These are phyloP conservation scores for Isoetes taiwanensis DNA, from an alignment of 75 land plant genomes.

Conservation along the genomic window DNA sequence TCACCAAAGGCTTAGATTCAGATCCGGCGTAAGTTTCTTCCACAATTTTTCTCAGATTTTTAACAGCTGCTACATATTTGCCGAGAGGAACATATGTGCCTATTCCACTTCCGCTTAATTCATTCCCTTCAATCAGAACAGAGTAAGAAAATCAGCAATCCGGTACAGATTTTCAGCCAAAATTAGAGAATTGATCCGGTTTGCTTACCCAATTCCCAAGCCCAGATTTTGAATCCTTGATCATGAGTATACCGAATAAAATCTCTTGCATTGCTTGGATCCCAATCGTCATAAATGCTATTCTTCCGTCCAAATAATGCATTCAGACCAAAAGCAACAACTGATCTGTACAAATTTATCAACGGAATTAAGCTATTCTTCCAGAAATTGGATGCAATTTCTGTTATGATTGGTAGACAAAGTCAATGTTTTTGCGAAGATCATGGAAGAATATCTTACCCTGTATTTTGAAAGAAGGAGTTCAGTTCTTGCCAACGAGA, in stretches of 20 bases:
- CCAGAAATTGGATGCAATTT: too few species aligned
- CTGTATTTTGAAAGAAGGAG: not conserved
- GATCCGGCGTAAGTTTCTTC: conserved; percentile 30
- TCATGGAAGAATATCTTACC: not conserved
- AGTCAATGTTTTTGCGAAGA: too few species aligned
- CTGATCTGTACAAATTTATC: conserved; percentile 69
- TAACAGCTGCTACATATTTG: conserved; percentile 55
- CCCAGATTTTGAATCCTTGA: conserved; percentile 54
- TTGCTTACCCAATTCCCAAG: conserved; percentile 98
- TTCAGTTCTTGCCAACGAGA: conserved; percentile 5
- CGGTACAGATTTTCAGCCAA: too few species aligned
- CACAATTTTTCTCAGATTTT: conserved; percentile 26
- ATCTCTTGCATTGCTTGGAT: conserved; percentile 51
- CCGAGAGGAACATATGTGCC: conserved; percentile 44
- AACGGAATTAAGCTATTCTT: too few species aligned
- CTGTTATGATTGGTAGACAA: too few species aligned
- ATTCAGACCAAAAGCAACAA: conserved; percentile 70
- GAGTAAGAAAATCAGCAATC: too few species aligned
- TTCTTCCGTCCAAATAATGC: too few species aligned
- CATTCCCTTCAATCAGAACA: conserved; percentile 80
- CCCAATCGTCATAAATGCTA: too few species aligned
- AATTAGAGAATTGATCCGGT: too few species aligned
- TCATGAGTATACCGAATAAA: conserved; percentile 59
- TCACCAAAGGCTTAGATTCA: conserved; percentile 27
- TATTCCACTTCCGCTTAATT: conserved; percentile 61